Evolutionary conservation across 2,329 filamentous ascomycete genomes (phyloP).

Genomic region (Curvularia lunata): DNA sequence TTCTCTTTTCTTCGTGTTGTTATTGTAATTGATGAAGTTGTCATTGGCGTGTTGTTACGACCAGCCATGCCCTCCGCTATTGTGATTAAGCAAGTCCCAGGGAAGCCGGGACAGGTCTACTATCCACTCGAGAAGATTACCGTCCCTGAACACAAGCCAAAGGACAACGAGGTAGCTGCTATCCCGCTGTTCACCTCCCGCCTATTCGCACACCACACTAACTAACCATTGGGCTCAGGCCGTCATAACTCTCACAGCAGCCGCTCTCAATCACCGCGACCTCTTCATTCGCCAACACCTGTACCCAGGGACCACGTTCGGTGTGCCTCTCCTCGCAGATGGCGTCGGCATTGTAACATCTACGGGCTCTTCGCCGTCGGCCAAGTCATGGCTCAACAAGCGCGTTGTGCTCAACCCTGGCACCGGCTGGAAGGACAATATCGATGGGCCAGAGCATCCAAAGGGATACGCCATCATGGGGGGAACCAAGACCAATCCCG

Average conservation of each 20-base stretch:
- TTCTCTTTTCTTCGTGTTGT: background rate
- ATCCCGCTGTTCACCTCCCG: no score
- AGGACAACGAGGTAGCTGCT: slow-evolving; percentile 38
- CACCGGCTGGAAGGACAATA: slow-evolving; percentile 75
- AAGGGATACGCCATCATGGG: slow-evolving; percentile 70
- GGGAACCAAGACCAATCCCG: slow-evolving; percentile 66
- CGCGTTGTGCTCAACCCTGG: slow-evolving; percentile 80
- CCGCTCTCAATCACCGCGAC: slow-evolving; percentile 92
- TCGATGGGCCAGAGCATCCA: slow-evolving; percentile 73
- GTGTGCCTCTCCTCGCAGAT: slow-evolving; percentile 79
- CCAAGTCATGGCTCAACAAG: slow-evolving; percentile 65
- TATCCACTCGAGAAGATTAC: slow-evolving; percentile 63
- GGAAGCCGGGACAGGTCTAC: slow-evolving; percentile 88
- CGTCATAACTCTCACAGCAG: slow-evolving; percentile 76
- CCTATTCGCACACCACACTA: background rate
- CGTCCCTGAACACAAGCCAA: slow-evolving; percentile 36
- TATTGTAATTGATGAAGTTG: background rate
- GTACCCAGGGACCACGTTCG: slow-evolving; percentile 85
- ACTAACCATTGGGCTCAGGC: slow-evolving; percentile 62
- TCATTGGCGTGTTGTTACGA: background rate
- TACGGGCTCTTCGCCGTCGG: slow-evolving; percentile 62
- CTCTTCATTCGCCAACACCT: slow-evolving; percentile 92
- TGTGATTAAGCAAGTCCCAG: slow-evolving; percentile 72
- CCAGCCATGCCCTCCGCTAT: slow-evolving; percentile 61
- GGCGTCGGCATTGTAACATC: slow-evolving; percentile 76